Base-by-base conservation (phyloP, 2,329 filamentous ascomycete genomes). In the Fusarium sacchari region DNA sequence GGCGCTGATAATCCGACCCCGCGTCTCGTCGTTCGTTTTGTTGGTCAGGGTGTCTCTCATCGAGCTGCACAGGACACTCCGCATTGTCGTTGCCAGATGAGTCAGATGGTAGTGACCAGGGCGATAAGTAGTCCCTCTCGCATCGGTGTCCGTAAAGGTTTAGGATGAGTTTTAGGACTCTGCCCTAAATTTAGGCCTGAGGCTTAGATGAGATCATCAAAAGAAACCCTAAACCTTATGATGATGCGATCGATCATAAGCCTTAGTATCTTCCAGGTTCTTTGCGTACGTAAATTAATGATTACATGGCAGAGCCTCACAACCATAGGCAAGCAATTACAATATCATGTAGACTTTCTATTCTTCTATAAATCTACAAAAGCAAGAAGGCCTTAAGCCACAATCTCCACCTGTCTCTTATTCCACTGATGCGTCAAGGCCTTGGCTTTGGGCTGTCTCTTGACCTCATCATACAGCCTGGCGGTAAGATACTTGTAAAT, bases 401-500 rank as follows among this genome's bases (percentile, higher is more conserved):
- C 43, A 47, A 55, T 43, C 39, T 74, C 62, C 1, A 44, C 24
- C 8, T 58, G 50, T 26, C 60, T 75, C 53, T 69, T 79, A n/a
- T 68, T 81, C 82, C 82, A 83, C 62, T 83, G 82, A 28, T 84
- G 82, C 0, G 71, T 73, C 50, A 80, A 4, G 4, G 65, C 57
- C 47, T 76, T 74, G 0, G 74, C 74, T 60, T 81, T 81, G 34
- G 88, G 82, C 60, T 84, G 82, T 55, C 90, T 84, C 68, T 86
- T 82, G 80, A 90, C 90, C 85, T 93, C 91, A 55, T 88, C 86
- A 74, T 85, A 92, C 75, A 93, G 75, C 69, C 86, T 84, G 74
- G 86, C 86, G 2, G 89, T 90, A 78, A 93, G 77, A 79, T 90
- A 88, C 82, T 88, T 90, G 78, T 92, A 92, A 75, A 92, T 75